Evolutionary conservation across 441 rosid species (phyloP).

Genomic region (Biscutella laevigata): DNA sequence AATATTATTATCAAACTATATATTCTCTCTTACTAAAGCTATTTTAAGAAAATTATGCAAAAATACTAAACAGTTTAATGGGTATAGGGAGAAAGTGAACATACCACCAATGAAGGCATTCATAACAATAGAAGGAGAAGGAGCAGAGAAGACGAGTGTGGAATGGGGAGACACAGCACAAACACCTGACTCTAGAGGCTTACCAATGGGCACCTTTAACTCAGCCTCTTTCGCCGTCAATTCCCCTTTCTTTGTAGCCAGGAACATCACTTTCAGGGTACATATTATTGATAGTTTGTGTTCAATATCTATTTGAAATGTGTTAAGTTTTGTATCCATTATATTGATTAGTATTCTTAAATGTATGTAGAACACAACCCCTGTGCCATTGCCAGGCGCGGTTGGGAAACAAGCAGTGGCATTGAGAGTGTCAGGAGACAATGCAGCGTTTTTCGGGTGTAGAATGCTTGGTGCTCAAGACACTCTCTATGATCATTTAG

Average conservation of each 20-base stretch:
- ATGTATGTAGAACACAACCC: conserved; percentile 68
- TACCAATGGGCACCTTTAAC: conserved; percentile 58
- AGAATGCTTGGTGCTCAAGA: conserved; percentile 88
- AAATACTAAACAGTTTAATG: no score
- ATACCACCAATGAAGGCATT: conserved; percentile 74
- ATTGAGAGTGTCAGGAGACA: conserved; percentile 81
- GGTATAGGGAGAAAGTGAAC: conserved; percentile 75
- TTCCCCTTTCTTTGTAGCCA: conserved; percentile 81
- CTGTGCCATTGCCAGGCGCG: conserved; percentile 83
- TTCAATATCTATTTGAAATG: background rate
- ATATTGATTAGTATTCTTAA: background rate
- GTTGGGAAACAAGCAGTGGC: conserved; percentile 91
- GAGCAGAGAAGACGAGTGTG: conserved; percentile 78
- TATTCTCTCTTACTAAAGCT: no score
- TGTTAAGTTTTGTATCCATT: background rate
- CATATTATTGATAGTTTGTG: background rate
- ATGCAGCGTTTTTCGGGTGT: conserved; percentile 76
- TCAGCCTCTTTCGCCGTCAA: conserved; percentile 94
- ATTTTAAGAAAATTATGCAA: no score
- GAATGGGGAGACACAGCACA: conserved; percentile 98
- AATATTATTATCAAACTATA: no score
- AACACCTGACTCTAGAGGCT: conserved; percentile 63
- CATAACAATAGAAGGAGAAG: conserved; percentile 83
- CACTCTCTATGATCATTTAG: conserved; percentile 81
- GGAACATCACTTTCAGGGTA: conserved; percentile 90